phyloP scores from a whole-genome alignment of 2,329 filamentous ascomycete genomes.

The Ophiostoma sp. region DNA sequence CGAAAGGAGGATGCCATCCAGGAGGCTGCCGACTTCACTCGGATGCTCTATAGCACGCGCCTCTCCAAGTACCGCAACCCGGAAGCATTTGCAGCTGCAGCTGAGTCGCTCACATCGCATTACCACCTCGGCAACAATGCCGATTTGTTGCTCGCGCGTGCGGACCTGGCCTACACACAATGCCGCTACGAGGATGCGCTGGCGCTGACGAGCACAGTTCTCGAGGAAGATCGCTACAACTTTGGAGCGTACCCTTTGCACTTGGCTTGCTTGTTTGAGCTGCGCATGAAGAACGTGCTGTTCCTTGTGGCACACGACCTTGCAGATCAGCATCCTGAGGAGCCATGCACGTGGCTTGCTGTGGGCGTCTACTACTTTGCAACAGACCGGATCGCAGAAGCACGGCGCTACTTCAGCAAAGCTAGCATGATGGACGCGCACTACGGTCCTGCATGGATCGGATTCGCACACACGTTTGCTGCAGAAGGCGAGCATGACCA shows the following conservation, averaged over 20 bases:
- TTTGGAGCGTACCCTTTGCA: slow-evolving; percentile 86
- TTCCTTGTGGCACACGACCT: slow-evolving; percentile 91
- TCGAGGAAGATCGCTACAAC: slow-evolving; percentile 81
- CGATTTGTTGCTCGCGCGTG: slow-evolving; percentile 82
- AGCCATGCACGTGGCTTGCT: slow-evolving; percentile 87
- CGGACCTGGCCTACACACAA: slow-evolving; percentile 88
- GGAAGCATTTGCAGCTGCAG: slow-evolving; percentile 72
- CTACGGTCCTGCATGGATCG: slow-evolving; percentile 96
- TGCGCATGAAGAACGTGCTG: slow-evolving; percentile 77
- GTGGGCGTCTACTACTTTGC: slow-evolving; percentile 93
- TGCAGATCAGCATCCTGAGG: slow-evolving; percentile 83
- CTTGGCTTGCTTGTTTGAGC: slow-evolving; percentile 83
- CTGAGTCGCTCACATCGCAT: slow-evolving; percentile 86
- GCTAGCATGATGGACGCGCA: slow-evolving; percentile 96
- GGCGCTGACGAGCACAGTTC: slow-evolving; percentile 73
- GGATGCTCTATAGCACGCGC: slow-evolving; percentile 91
- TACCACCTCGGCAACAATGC: slow-evolving; percentile 83
- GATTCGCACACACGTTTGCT: slow-evolving; percentile 96
- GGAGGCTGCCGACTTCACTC: slow-evolving; percentile 88
- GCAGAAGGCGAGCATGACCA: slow-evolving; percentile 97
- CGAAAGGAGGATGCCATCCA: slow-evolving; percentile 46
- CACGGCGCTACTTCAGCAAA: slow-evolving; percentile 93
- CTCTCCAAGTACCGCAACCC: slow-evolving; percentile 93
- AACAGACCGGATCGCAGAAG: slow-evolving; percentile 85
- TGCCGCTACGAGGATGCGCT: slow-evolving; percentile 88